Conservation (phyloP, 768 basidiomycete species). For the Hypsizygus marmoreus region DNA sequence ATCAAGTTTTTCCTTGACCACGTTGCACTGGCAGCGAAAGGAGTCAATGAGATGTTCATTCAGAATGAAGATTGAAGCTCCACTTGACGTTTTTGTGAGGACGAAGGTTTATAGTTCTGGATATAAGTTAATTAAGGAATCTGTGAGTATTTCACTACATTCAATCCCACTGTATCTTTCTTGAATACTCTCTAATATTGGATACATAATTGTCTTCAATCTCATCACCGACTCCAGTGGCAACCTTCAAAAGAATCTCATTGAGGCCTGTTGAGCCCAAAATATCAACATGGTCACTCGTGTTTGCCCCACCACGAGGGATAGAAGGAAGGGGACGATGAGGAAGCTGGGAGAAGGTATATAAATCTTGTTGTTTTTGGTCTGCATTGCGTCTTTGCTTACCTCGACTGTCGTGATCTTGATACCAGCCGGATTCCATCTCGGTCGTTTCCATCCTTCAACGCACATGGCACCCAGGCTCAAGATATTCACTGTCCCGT, state of each 20-base stretch:
- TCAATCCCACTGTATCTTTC: constrained; percentile 79
- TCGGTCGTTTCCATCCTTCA: constrained; percentile 86
- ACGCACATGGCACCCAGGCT: constrained; percentile 96
- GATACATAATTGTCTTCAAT: constrained; percentile 73
- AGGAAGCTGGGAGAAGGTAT: constrained; percentile 51
- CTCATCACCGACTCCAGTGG: constrained; percentile 78
- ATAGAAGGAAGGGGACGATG: constrained; percentile 74
- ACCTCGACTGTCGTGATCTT: constrained; percentile 87
- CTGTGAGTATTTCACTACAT: background rate
- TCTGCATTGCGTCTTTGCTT: constrained; percentile 14
- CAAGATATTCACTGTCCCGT: constrained; percentile 87
- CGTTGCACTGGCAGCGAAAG: constrained; percentile 21
- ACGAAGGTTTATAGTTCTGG: background rate
- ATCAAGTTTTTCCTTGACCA: constrained; percentile 25
- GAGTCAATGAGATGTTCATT: constrained; percentile 17
- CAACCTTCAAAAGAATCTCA: constrained; percentile 89
- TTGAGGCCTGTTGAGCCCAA: constrained; percentile 80
- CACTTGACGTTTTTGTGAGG: background rate
- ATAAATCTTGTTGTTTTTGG: background rate
- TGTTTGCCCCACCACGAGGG: constrained; percentile 90
- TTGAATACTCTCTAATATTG: constrained; percentile 74
- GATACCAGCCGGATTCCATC: constrained; percentile 94
- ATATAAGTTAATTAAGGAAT: background rate
- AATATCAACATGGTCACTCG: constrained; percentile 89
- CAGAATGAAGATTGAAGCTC: background rate